Base-by-base conservation (phyloP, 331 rosid genomes). In the Acacia concinna region DNA sequence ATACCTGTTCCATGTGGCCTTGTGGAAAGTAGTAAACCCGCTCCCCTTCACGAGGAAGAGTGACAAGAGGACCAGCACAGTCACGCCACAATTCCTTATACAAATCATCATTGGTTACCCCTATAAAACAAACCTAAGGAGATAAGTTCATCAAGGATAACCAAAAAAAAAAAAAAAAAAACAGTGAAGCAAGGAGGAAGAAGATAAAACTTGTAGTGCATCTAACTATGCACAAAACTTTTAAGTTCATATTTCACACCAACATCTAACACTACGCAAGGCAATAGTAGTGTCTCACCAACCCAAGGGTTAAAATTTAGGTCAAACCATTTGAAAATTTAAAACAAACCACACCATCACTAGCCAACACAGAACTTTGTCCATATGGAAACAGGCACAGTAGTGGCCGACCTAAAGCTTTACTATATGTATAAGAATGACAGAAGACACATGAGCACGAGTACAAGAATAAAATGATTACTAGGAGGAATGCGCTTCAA, bases 1-100 rank as follows among this genome's bases (percentile, higher is more conserved):
- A 7, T 85, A 95, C 99, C 96, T 95, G 99, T 85, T 95, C 99
- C 97, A 95, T 95, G 51, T 95, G 99, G 83, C 99, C 99, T 86
- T 95, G 99, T 1, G 97, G 99, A 81, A 91, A 95, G 87, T 95
- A 95, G 81, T 91, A 95, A 37, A 95, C 99, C 69, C 93, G 91
- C 85, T 91, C 94, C 78, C 88, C 90, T 92, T 92, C 90, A 44
- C 86, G 85, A 25, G 99, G 99, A 84, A 95, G 97, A 82, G 92
- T 85, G 76, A 91, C 97, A 75, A 91, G 97, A 49, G 99, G 99
- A 25, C 99, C 99, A 67, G 99, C 99, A 87, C 99, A 95, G 34
- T 97, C 97, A 87, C 91, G 94, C 99, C 99, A 95, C 83, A 95
- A 74, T 88, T 95, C 97, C 92, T 86, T 95, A 89, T 84, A 92